Percentiles rank a stretch among this genome's conserved stretches.
Conservation (phyloP, 2,329 filamentous ascomycete species). For the Colletotrichum sojae region DNA sequence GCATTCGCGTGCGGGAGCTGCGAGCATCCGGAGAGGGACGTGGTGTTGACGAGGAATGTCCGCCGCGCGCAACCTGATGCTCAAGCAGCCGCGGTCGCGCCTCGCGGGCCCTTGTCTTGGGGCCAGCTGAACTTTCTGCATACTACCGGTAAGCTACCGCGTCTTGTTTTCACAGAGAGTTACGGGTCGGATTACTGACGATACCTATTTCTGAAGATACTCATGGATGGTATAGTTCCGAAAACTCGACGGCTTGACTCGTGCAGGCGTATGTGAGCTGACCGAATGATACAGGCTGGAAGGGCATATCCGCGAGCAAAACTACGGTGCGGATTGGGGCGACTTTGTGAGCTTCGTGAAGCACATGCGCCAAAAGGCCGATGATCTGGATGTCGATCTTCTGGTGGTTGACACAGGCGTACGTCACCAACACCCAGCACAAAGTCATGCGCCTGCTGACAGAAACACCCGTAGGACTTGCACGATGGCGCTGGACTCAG, state of each 20-base stretch:
- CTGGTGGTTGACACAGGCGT: constrained; percentile 72
- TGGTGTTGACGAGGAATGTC: constrained; percentile 49
- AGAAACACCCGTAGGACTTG: constrained; percentile 61
- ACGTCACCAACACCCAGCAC: constrained; percentile 21
- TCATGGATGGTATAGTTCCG: constrained; percentile 17
- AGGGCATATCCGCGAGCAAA: constrained; percentile 72
- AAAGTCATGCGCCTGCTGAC: constrained; percentile 37
- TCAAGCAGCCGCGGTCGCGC: constrained; percentile 57
- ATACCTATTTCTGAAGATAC: constrained; percentile 63
- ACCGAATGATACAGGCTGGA: constrained; percentile 59
- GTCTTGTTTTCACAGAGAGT: neutral
- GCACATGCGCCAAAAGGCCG: constrained; percentile 72
- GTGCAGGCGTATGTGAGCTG: neutral
- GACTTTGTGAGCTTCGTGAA: constrained; percentile 74
- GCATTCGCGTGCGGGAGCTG: constrained; percentile 22
- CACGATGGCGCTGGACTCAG: constrained; percentile 76
- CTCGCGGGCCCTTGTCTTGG: constrained; percentile 68
- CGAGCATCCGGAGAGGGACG: constrained; percentile 34
- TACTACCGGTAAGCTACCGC: constrained; percentile 6
- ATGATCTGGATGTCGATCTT: constrained; percentile 70
- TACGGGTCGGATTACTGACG: constrained; percentile 63
- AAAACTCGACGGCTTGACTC: no score
- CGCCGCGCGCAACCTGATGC: constrained; percentile 65
- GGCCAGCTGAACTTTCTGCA: constrained; percentile 73
- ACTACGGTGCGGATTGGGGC: constrained; percentile 77